These are phyloP conservation scores for Umbelopsis sp. DNA, from an alignment of 192 early-diverging fungal species.

Conservation along the genomic window DNA sequence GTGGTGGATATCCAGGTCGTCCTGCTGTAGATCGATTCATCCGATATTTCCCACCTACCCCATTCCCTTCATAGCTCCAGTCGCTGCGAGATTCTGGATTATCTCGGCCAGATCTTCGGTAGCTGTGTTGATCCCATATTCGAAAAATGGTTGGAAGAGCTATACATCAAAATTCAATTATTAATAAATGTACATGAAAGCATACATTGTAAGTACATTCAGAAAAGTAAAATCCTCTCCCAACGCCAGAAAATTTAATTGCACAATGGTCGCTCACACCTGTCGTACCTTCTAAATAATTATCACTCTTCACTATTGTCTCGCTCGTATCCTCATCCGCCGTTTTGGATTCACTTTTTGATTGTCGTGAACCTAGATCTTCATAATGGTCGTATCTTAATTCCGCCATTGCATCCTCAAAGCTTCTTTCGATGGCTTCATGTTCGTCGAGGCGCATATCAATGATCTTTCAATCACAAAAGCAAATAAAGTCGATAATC, in stretches of 20 bases:
- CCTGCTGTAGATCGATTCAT: conserved; percentile 24
- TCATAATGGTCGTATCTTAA: conserved; percentile 24
- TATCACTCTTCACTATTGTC: background rate
- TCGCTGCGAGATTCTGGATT: conserved; percentile 15
- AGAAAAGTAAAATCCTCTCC: background rate
- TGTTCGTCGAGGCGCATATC: conserved; percentile 29
- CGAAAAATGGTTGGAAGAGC: conserved; percentile 27
- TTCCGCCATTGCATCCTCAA: conserved; percentile 30
- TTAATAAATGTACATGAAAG: background rate
- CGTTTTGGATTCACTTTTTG: background rate
- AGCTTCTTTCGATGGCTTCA: conserved; percentile 28
- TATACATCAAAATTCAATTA: background rate
- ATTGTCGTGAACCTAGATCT: conserved; percentile 13
- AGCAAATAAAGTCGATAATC: background rate
- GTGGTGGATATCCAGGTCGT: background rate
- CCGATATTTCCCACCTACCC: conserved; percentile 2
- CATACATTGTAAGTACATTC: no score
- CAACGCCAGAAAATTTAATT: no score
- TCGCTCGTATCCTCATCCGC: background rate
- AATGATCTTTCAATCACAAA: conserved; percentile 25
- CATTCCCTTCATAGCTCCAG: conserved; percentile 11
- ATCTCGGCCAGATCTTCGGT: conserved; percentile 13
- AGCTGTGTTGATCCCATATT: conserved; percentile 35
- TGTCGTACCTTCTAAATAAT: background rate
- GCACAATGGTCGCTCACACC: background rate